Percentiles rank a stretch among this genome's conserved stretches.
phyloP scores from a whole-genome alignment of 805 yeast species.

The Saturnispora saitoi region DNA sequence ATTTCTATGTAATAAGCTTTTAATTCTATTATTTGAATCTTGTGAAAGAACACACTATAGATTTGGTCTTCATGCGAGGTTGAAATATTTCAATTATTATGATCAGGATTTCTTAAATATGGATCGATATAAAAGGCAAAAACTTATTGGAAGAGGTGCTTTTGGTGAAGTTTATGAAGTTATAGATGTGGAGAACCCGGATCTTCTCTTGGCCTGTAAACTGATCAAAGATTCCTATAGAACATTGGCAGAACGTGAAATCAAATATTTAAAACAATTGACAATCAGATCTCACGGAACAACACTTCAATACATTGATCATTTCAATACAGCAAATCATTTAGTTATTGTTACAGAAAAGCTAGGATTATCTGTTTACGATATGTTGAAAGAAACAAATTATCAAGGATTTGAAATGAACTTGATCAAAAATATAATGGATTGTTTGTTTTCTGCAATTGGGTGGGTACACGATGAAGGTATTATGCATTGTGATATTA shows the following conservation, averaged over 20 bases:
- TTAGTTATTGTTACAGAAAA: conserved; percentile 74
- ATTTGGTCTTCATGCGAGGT: not conserved
- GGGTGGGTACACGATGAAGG: conserved; percentile 45
- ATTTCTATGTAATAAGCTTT: not conserved
- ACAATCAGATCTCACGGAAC: conserved; percentile 22
- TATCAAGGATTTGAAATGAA: conserved; percentile 41
- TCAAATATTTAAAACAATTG: conserved; percentile 51
- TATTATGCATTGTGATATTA: conserved; percentile 77
- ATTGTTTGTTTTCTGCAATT: conserved; percentile 52
- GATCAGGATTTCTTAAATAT: not conserved
- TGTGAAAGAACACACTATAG: not conserved
- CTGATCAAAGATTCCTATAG: conserved; percentile 66
- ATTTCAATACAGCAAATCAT: conserved; percentile 74
- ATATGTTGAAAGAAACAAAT: conserved; percentile 41
- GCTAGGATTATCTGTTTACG: conserved; percentile 57
- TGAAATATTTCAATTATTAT: not conserved
- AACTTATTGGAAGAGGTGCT: conserved; percentile 63
- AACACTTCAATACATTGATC: conserved; percentile 51
- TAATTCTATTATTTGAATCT: too few relatives aligned
- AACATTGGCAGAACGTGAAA: conserved; percentile 68
- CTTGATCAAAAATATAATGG: conserved; percentile 37
- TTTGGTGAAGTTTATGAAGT: conserved; percentile 74
- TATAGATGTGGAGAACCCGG: conserved; percentile 46
- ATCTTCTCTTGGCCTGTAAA: conserved; percentile 60
- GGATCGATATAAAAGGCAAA: conserved; percentile 6